Evolutionary conservation across 805 yeast species (phyloP), one percentile per base, ranked within the genome.

Genomic region (Candida pseudofarinosa): DNA sequence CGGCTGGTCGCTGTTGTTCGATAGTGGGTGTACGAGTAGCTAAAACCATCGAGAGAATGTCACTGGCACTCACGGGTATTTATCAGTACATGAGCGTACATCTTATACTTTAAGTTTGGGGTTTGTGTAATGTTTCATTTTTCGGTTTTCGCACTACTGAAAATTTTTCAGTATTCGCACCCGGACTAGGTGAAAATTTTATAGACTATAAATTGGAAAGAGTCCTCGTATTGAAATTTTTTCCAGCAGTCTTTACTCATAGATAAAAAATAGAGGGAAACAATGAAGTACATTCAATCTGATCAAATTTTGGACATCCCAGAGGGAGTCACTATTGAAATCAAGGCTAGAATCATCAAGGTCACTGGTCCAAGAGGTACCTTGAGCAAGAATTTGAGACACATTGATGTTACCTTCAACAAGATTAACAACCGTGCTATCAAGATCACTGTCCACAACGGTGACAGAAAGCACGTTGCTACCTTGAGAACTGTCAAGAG

Each of bases 401-500:
- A 93, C 80, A 83, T 93, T 64, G 88, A 91, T 72, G 96, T 93
- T 61, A 84, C 97, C 59, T 91, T 93, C 85, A 61, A 71, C 65
- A 88, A 90, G 80, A 67, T 86, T 55, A 70, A 74, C 67, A 76
- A 80, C 77, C 77, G 67, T 55, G 81, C 78, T 63, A 78, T 93
- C 76, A 86, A 85, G 77, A 81, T 93, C 70, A 79, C 89, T 60
- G 97, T 93, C 59, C 95, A 86, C 85, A 88, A 91, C 73, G 99
- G 98, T 79, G 96, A 88, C 86, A 88, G 98, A 83, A 91, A 91
- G 85, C 99, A 93, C 79, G 98, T 93, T 73, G 99, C 99, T 72
- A 86, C 97, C 68, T 81, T 93, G 73, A 90, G 98, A 83, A 91
- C 99, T 52, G 98, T 93, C 74, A 90, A 88, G 79, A 88, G 98